Evolutionary conservation across 108 stramenopile species (phyloP), one percentile per base, ranked within the genome.

Genomic region (Conticribra guillardii): DNA sequence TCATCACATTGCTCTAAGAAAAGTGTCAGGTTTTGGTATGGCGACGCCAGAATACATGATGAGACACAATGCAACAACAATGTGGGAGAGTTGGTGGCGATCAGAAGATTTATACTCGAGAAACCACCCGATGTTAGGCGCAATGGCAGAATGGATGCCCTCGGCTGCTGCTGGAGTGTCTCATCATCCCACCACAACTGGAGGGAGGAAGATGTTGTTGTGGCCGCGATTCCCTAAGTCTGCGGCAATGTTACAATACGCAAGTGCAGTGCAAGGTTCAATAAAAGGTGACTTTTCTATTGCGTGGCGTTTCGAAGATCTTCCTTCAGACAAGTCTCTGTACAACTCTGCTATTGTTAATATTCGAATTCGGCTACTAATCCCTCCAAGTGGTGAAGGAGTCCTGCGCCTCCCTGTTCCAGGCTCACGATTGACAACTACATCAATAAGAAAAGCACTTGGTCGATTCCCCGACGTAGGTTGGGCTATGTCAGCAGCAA

Each of bases 91-190:
- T 29, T 81, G 73, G 55, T 78, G 64, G 64, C 60, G 71, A 23
- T 81, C 80, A 29, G 76, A 84, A 31, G 66, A 68, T 46, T n/a
- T 63, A 0, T 81, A 74, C 47, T 65, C 62, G n/a, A 61, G 72
- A 32, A 84, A 84, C 52, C 84, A 84, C 44, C 80, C 84, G 0
- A 84, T 84, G 84, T 58, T 84, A 23, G 76, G 84, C 27, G 80
- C 70, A 32, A 16, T 79, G 3, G 82, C 74, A 29, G 79, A 71
- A 17, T 84, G 82, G 82, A 74, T 80, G 73, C 27, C 69, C 16
- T 31, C 74, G 17, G 64, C 69, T 9, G 72, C 67, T 50, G 82
- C 72, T 30, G 82, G 82, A 1, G 78, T 83, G 16, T 59, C 65
- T 44, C 44, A 62, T 4, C 49, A 33, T 37, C 74, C 74, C 0